Evolutionary conservation across 1,284 basidiomycete species (phyloP).

Genomic region (Meira nashicola): DNA sequence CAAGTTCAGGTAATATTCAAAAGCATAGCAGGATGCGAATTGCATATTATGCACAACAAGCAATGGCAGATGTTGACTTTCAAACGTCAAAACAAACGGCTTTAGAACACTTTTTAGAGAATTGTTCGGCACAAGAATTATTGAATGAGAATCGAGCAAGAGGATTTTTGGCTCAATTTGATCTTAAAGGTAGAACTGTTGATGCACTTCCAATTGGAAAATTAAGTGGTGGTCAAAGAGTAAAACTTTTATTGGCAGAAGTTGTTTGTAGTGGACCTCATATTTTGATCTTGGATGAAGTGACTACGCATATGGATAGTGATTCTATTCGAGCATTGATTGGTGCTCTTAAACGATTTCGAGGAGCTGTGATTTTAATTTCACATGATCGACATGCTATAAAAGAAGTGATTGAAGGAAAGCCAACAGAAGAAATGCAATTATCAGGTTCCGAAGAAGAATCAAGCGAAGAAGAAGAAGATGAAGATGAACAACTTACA

Average conservation of each 20-base stretch:
- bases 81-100: conserved; percentile 44
- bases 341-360: conserved; percentile 59
- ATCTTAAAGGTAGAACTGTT: conserved; percentile 45
- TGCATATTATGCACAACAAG: conserved; percentile 57
- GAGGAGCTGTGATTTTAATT: conserved; percentile 64
- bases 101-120: conserved; percentile 54
- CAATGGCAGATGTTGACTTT: conserved; percentile 47
- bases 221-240: conserved; percentile 61
- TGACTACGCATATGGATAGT: conserved; percentile 63
- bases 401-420: conserved; percentile 31
- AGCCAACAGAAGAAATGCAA: conserved; percentile 18
- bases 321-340: conserved; percentile 64
- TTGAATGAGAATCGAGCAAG: conserved; percentile 39
- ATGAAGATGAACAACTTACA: background rate
- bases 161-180: conserved; percentile 54
- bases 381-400: conserved; percentile 63
- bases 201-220: conserved; percentile 27
- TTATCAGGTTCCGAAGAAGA: background rate
- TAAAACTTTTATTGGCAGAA: conserved; percentile 32
- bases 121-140: background rate
- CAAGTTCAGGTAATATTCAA: conserved; percentile 60
- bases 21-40: conserved; percentile 62
- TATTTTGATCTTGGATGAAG: conserved; percentile 37
- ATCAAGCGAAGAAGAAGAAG: conserved; percentile 16
- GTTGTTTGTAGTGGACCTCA: conserved; percentile 35